These are phyloP conservation scores for Xylaria multiplex DNA, from an alignment of 2,329 filamentous ascomycete species.

Conservation along the genomic window DNA sequence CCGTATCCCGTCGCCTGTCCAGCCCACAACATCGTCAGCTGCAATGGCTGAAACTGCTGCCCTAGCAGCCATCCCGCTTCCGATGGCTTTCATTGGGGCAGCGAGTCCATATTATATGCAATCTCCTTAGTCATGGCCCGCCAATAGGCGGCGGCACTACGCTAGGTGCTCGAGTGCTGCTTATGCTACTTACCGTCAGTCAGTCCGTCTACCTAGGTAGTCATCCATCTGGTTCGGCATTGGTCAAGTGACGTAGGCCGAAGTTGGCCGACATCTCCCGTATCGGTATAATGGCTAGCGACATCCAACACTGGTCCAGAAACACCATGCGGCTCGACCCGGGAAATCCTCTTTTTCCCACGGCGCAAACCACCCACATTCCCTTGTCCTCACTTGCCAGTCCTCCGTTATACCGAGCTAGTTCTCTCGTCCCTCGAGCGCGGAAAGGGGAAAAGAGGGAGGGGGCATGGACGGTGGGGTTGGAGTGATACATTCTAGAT, in stretches of 20 bases:
- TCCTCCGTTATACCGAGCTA: constrained; percentile 34
- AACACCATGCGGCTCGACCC: constrained; percentile 42
- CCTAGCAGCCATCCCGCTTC: not conserved
- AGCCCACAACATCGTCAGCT: constrained; percentile 18
- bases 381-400: constrained; percentile 9
- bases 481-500: not conserved
- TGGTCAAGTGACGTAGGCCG: constrained; percentile 41
- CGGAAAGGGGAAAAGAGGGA: not conserved
- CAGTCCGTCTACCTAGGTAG: not conserved
- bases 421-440: not conserved
- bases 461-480: constrained; percentile 20
- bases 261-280: constrained; percentile 48
- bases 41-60: constrained; percentile 5
- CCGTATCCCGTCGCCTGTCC: not conserved
- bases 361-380: constrained; percentile 32
- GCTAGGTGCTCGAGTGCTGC: not conserved
- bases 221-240: constrained; percentile 13
- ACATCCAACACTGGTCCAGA: not conserved
- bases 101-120: not conserved
- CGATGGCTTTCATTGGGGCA: constrained; percentile 9
- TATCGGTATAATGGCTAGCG: constrained; percentile 40
- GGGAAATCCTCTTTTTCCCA: constrained; percentile 49
- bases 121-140: constrained; percentile 28
- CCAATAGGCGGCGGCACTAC: constrained; percentile 25
- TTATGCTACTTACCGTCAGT: too few relatives aligned